Conservation (phyloP, 2,329 filamentous ascomycete genomes). For the Capronia epimyces region DNA sequence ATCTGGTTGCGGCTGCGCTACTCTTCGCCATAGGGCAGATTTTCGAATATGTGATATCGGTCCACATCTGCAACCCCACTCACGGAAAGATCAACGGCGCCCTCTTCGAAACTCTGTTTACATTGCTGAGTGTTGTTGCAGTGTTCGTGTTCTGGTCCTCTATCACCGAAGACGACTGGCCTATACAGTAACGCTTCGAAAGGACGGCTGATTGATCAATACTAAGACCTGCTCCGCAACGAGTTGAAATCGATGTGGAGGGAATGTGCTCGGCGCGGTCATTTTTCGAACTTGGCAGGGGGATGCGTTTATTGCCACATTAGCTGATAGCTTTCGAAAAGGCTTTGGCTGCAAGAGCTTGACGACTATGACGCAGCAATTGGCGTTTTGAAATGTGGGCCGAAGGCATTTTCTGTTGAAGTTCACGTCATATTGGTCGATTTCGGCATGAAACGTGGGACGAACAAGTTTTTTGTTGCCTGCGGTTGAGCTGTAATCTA, state of each 20-base stretch:
- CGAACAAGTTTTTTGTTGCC: not conserved
- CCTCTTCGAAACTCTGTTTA: constrained; percentile 90
- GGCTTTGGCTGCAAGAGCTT: constrained; percentile 10
- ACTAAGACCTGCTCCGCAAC: not conserved
- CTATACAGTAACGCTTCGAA: constrained; percentile 39
- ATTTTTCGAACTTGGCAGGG: too few relatives aligned
- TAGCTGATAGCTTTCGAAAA: not conserved
- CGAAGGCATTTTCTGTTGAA: constrained; percentile 10
- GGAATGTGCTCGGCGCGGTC: too few relatives aligned
- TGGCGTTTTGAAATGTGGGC: constrained; percentile 23
- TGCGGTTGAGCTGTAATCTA: constrained; percentile 12
- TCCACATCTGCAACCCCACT: constrained; percentile 80
- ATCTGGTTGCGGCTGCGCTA: constrained; percentile 65
- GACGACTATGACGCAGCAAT: constrained; percentile 24
- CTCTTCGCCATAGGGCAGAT: constrained; percentile 89
- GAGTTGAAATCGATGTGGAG: not conserved
- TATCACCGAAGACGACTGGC: constrained; percentile 99
- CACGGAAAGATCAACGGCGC: constrained; percentile 84
- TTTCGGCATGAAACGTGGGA: constrained; percentile 3
- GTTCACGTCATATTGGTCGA: constrained; percentile 5
- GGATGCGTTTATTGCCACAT: not conserved
- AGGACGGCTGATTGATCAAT: not conserved
- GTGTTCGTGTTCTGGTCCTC: constrained; percentile 98
- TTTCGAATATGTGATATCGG: constrained; percentile 92
- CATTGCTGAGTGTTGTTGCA: constrained; percentile 71